phyloP scores from a whole-genome alignment of 202 grass and related monocot species.

The Panicum virgatum region DNA sequence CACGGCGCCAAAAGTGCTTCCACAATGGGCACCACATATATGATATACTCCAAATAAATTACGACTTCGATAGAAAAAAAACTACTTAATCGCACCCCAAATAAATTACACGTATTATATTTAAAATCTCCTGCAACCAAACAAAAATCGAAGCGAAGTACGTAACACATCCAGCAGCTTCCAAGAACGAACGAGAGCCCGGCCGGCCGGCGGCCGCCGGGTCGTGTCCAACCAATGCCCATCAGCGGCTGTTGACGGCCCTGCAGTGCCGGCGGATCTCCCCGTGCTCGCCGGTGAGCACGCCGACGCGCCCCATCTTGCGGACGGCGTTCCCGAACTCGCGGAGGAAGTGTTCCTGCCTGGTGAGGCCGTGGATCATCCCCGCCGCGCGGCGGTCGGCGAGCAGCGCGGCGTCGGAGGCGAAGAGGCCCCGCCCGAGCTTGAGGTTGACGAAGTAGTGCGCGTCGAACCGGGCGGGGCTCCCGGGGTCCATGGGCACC shows the following conservation, averaged over 20 bases:
- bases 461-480: conserved; percentile 53
- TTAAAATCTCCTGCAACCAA: too few species aligned
- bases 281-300: conserved; percentile 40
- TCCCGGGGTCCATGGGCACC: conserved; percentile 66
- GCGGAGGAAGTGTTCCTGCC: conserved; percentile 44
- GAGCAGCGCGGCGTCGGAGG: conserved; percentile 70
- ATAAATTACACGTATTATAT: too few species aligned
- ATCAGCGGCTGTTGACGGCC: conserved; percentile 34
- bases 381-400: conserved; percentile 31
- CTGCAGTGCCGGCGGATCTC: conserved; percentile 63
- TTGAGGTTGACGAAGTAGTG: conserved; percentile 82
- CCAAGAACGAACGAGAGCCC: too few species aligned
- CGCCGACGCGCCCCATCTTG: conserved; percentile 59
- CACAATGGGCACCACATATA: too few species aligned
- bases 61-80: too few species aligned
- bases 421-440: conserved; percentile 59
- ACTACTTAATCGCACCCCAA: too few species aligned
- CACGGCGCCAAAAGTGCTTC: too few species aligned
- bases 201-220: too few species aligned
- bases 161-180: too few species aligned
- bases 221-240: too few species aligned
- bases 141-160: too few species aligned
- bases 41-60: too few species aligned
- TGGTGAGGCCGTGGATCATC: conserved; percentile 54
- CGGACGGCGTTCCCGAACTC: conserved; percentile 65